A percentile compares a stretch with the other conserved stretches of the same genome.
These are phyloP conservation scores for Aspergillus sp. DNA, from an alignment of 2,329 filamentous ascomycete genomes.

Conservation along the genomic window DNA sequence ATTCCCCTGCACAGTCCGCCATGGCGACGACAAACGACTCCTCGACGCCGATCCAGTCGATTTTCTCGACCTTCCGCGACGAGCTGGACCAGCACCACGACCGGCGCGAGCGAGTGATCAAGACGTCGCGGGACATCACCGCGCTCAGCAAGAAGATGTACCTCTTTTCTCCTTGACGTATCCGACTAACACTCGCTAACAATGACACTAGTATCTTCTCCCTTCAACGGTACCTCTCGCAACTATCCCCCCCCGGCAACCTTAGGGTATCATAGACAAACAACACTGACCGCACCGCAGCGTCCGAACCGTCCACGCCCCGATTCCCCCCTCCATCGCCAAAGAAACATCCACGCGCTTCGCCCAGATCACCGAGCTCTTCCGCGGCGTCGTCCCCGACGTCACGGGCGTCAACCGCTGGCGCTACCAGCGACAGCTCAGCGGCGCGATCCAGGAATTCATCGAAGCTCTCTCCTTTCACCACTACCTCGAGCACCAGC, in stretches of 20 bases:
- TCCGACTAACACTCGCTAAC: slow-evolving; percentile 2
- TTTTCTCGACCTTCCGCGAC: slow-evolving; percentile 82
- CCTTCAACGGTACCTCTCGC: slow-evolving; percentile 66
- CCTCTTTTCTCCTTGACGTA: slow-evolving; percentile 23
- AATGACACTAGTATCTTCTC: slow-evolving; percentile 68
- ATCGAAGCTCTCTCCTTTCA: slow-evolving; percentile 88
- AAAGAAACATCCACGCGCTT: slow-evolving; percentile 70
- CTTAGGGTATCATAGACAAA: too few species aligned
- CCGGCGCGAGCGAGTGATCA: slow-evolving; percentile 83
- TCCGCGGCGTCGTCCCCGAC: slow-evolving; percentile 68
- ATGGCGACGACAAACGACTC: slow-evolving; percentile 15
- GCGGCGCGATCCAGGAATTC: slow-evolving; percentile 83
- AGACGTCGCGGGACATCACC: slow-evolving; percentile 88
- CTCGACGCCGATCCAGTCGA: slow-evolving; percentile 52
- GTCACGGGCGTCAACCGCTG: slow-evolving; percentile 75
- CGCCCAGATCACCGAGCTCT: slow-evolving; percentile 67
- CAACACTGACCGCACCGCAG: too few species aligned
- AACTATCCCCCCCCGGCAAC: background rate
- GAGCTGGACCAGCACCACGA: slow-evolving; percentile 96
- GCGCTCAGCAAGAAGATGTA: slow-evolving; percentile 97
- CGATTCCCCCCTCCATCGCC: slow-evolving; percentile 65
- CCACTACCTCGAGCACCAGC: slow-evolving; percentile 79
- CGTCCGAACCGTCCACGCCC: slow-evolving; percentile 39
- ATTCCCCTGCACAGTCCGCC: background rate
- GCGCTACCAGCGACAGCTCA: slow-evolving; percentile 77